Base-by-base conservation (phyloP, 345 rosid species). In the Turritis glabra region DNA sequence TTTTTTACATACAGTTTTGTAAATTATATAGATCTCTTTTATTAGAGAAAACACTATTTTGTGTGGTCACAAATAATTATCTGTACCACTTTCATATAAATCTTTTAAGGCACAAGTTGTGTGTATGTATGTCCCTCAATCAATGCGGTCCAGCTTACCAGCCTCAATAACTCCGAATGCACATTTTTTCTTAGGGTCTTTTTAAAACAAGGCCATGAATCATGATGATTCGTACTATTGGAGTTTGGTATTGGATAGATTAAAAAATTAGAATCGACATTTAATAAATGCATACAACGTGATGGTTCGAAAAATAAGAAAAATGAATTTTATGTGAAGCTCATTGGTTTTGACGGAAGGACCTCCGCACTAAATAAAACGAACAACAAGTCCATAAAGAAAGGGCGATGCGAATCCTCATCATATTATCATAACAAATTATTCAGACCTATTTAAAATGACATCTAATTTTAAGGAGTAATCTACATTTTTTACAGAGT, bases 281-380 rank as follows among this genome's bases (percentile, higher is more conserved):
- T 37, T 35, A 59, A 25, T 60, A 25, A 59, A 48, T 60, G 54
- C 59, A 18, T 50, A 6, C 17, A 46, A 10, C 26, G 38, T 43
- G 44, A 27, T 60, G n/a, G 41, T 26, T 50, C 8, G 2, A n/a
- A 14, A 7, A 40, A 18, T 5, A 17, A 51, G 12, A 47, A 17
- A 50, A 5, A 33, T 7, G 8, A 17, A 15, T 37, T 12, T 8
- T 6, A 22, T n/a, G 26, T 35, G 56, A 60, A 27, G 44, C 46
- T 38, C 33, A 15, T 35, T 72, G 63, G 23, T 63, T 62, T 62
- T n/a, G 77, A 52, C 19, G 17, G 64, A 44, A 21, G 54, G 38
- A 29, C 64, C 10, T 54, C 56, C 35, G 18, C 50, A 64, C 64
- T 74, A 56, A 73, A 44, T 65, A 43, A 65, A 44, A 55, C 38